Base-by-base conservation (phyloP, 1,284 basidiomycete species). In the Moesziomyces parantarcticus region DNA sequence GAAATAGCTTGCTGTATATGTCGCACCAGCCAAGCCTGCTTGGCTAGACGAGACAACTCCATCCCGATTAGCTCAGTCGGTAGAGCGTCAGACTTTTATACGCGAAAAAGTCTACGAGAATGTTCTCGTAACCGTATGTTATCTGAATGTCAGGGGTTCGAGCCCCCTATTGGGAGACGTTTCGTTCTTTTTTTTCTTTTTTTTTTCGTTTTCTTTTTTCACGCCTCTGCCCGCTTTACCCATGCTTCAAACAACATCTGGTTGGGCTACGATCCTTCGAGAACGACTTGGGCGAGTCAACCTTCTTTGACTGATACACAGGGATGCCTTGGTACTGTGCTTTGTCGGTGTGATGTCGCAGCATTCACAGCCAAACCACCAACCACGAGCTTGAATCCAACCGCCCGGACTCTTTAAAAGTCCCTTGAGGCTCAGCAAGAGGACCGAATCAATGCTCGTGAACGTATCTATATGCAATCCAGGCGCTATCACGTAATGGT, bases 51-150 rank as follows among this genome's bases (percentile, higher is more conserved):
- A 55, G 51, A 61, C 56, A 55, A 53, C 49, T 61, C 63, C 63
- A 65, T 81, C 80, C 81, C 81, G 81, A 80, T 79, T 83, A 83
- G 81, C 80, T 83, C 81, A 83, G 79, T 81, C 76, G 81, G 81
- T 81, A 83, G 81, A 83, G 81, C 80, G 79, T 80, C 77, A 79
- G 80, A 83, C 81, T 81, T 79, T 83, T 83, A 83, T 18, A 48
- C 36, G 47, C 43, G 34, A 56, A 55, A 46, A 55, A 46, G 66
- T 65, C 61, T 74, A 29, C 60, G 34, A 73, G 70, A 7, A 22
- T n/a, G 16, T 9, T 1, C 60, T 73, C 25, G 60, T 23, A 54
- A 45, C 32, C 47, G 18, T 42, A 80, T 80, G 77, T 77, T 73
- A 77, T 80, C 78, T 77, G 75, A 77, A 80, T 78, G 78, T 80